A percentile compares a stretch with the other conserved stretches of the same genome.
Conservation (phyloP, 2,329 filamentous ascomycete genomes). For the Verticillium tricorpus region DNA sequence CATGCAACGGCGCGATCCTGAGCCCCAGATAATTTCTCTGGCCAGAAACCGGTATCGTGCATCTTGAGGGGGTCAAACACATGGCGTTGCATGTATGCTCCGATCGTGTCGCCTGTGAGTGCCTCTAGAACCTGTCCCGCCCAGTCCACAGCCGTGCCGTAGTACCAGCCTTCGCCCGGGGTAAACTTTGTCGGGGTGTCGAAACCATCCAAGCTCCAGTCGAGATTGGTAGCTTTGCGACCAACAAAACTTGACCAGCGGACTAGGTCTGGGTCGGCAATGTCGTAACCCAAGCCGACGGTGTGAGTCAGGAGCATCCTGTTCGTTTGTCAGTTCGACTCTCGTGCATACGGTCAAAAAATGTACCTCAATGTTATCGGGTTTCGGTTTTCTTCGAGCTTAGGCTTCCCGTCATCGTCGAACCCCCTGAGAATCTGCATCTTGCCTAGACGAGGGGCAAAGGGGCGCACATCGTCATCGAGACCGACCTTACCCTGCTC, state of each 20-base stretch:
- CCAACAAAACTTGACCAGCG: constrained; percentile 34
- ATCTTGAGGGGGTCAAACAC: constrained; percentile 32
- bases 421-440: constrained; percentile 33
- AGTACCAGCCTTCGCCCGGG: constrained; percentile 44
- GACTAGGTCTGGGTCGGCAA: constrained; percentile 30
- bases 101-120: constrained; percentile 29
- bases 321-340: not conserved
- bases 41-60: constrained; percentile 31
- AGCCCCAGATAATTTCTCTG: constrained; percentile 19
- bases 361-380: constrained; percentile 33
- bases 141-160: constrained; percentile 43
- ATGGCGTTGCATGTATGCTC: constrained; percentile 29
- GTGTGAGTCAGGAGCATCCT: constrained; percentile 45
- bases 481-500: constrained; percentile 27
- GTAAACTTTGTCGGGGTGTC: constrained; percentile 36
- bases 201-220: constrained; percentile 31
- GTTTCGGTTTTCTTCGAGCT: constrained; percentile 28
- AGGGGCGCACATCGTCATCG: constrained; percentile 29
- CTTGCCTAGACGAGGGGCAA: constrained; percentile 27
- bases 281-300: constrained; percentile 39
- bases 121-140: constrained; percentile 39
- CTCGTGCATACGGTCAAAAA: too few species aligned
- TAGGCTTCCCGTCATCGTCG: constrained; percentile 25
- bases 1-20: constrained; percentile 16
- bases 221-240: constrained; percentile 23